Evolutionary conservation across 1,139 yeast species (phyloP).

Genomic region (Taiozyma sp.): DNA sequence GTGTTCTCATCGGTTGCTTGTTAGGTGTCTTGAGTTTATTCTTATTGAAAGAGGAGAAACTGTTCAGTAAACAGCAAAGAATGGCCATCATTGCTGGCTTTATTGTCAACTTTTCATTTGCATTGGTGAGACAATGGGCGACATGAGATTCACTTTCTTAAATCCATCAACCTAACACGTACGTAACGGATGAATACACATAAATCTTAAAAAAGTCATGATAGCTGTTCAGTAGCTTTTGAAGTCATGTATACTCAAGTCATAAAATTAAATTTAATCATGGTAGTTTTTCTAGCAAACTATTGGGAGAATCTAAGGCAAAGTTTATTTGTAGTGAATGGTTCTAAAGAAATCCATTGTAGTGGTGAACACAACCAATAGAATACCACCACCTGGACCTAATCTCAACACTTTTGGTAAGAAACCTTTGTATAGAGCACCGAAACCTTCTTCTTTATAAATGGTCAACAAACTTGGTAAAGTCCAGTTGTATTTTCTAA

Average conservation of each 20-base stretch:
- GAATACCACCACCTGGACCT: conserved; percentile 99
- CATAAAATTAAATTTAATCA: neutral
- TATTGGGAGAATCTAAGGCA: neutral
- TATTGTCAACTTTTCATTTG: conserved; percentile 52
- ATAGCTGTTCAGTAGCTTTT: neutral
- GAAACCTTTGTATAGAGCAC: conserved; percentile 90
- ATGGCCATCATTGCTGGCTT: conserved; percentile 64
- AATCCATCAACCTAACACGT: neutral
- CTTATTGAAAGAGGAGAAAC: conserved; percentile 49
- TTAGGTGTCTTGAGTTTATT: conserved; percentile 60
- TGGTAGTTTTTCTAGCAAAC: neutral
- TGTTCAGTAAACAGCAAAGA: conserved; percentile 53
- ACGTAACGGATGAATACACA: neutral
- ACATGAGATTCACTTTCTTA: neutral
- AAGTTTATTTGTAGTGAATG: conserved; percentile 32
- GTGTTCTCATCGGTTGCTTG: conserved; percentile 58
- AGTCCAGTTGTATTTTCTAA: conserved; percentile 88
- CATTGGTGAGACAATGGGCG: conserved; percentile 46
- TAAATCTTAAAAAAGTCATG: neutral
- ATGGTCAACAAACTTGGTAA: conserved; percentile 74
- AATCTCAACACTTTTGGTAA: conserved; percentile 94
- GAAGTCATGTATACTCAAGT: neutral
- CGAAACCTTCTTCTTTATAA: conserved; percentile 84
- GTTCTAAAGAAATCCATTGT: conserved; percentile 92
- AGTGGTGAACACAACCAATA: conserved; percentile 90